Evolutionary conservation across 768 basidiomycete genomes (phyloP), one percentile per base, ranked within the genome.

Genomic region (Gyrodon lividus): DNA sequence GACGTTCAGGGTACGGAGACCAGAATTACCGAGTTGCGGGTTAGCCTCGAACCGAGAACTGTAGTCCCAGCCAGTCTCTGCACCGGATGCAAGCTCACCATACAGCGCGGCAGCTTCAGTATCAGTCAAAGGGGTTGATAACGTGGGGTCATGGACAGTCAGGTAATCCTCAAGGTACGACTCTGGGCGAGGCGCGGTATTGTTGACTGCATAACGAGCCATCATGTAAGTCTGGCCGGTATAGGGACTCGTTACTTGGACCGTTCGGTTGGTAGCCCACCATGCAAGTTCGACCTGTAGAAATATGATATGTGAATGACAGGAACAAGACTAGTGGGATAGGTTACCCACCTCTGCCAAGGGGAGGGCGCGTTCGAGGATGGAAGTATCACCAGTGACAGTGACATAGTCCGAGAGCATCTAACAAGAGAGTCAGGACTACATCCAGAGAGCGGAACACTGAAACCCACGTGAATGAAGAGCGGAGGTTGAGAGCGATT

Each of bases 401-500:
- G 76, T 68, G 43, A 96, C 79, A 64, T 98, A 97, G n/a, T 82
- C 80, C n/a, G 80, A 76, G 23, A 98, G 74, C 93, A 98, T 97
- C 87, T 93, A 58, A 19, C 3, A 41, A 16, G 8, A 38, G 26
- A 30, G 4, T 19, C 6, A 7, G 5, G 43, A 37, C 5, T 1
- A 40, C 14, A 35, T 30, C 7, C 24, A 13, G 30, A n/a, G 3
- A 4, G 38, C 2, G 1, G 5, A 22, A 10, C 4, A 16, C 26
- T 26, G 5, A 4, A 42, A 62, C 77, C 49, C 51, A 87, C 89
- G 60, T 85, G 85, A 49, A 89, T 82, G 72, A 96, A 96, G 26
- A 96, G 63, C 4, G 94, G 94, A 13, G 93, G 93, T 62, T 96
- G 92, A n/a, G 92, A 95, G 51, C 95, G 82, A 61, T 95, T 79